Evolutionary conservation across 164 flowering plant genomes (phyloP).

Genomic region (Sedum album): DNA sequence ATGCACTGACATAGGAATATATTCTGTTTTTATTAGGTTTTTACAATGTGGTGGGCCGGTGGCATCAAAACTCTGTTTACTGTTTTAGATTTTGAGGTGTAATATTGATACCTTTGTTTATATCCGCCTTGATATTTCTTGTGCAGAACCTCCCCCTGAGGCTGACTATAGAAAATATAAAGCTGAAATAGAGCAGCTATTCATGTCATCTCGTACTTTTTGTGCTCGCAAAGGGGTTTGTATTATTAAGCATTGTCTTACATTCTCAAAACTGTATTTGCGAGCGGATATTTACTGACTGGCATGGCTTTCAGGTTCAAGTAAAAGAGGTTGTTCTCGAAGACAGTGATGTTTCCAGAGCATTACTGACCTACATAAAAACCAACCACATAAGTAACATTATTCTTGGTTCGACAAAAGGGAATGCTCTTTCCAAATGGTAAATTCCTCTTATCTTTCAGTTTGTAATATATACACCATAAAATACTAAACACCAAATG

Average conservation of each 20-base stretch:
- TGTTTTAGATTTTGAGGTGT: neutral
- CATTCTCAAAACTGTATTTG: neutral
- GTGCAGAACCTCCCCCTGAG: slow-evolving; percentile 4
- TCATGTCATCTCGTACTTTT: neutral
- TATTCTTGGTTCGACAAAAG: slow-evolving; percentile 2
- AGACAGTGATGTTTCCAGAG: slow-evolving; percentile 2
- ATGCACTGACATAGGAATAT: neutral
- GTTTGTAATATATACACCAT: neutral
- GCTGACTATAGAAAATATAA: neutral
- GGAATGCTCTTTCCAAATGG: neutral
- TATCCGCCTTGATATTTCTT: neutral
- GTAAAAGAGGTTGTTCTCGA: slow-evolving; percentile 6
- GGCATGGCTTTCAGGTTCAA: neutral
- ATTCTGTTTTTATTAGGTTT: neutral
- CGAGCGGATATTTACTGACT: neutral
- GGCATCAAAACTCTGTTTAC: neutral
- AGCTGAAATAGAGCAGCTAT: slow-evolving; percentile 1
- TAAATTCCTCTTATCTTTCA: neutral
- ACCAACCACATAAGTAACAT: slow-evolving; percentile 6
- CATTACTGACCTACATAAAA: neutral
- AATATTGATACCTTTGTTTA: neutral
- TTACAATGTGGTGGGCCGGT: neutral
- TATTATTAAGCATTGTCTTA: neutral
- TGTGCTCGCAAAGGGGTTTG: slow-evolving; percentile 7
- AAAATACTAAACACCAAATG: neutral